Evolutionary conservation across 192 early-diverging fungal genomes (phyloP).

Genomic region (Umbelopsis ramanniana): DNA sequence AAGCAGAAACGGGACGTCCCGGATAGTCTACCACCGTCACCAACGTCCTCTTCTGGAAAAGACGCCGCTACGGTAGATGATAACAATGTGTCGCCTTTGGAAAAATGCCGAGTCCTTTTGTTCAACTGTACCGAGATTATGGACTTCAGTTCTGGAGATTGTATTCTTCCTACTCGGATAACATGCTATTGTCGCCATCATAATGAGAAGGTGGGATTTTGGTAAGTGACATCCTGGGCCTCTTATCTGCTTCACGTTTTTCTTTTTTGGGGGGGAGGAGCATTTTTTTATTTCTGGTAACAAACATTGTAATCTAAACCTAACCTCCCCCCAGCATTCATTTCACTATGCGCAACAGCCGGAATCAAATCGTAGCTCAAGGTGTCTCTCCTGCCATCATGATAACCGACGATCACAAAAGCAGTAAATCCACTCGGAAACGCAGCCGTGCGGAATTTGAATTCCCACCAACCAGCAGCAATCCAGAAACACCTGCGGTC

Average conservation of each 20-base stretch:
- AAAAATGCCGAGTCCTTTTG: conserved; percentile 78
- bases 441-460: conserved; percentile 20
- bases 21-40: conserved; percentile 10
- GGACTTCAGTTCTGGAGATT: conserved; percentile 89
- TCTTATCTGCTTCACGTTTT: conserved; percentile 2
- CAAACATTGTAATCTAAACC: background rate
- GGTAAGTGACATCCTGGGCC: conserved; percentile 31
- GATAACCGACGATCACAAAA: conserved; percentile 99
- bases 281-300: background rate
- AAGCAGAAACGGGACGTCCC: conserved; percentile 41
- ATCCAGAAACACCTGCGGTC: background rate
- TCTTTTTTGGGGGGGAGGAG: background rate
- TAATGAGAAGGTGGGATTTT: conserved; percentile 92
- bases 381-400: conserved; percentile 91
- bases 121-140: conserved; percentile 89
- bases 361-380: conserved; percentile 68
- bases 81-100: conserved; percentile 61
- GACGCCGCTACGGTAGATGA: conserved; percentile 53
- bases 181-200: conserved; percentile 98
- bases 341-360: conserved; percentile 75
- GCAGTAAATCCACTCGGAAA: conserved; percentile 49
- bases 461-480: background rate
- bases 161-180: conserved; percentile 87
- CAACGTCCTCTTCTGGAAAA: conserved; percentile 22
- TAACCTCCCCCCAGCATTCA: conserved; percentile 56